Evolutionary conservation across 1,284 basidiomycete species (phyloP).

Genomic region (Microbotryum scabiosae): DNA sequence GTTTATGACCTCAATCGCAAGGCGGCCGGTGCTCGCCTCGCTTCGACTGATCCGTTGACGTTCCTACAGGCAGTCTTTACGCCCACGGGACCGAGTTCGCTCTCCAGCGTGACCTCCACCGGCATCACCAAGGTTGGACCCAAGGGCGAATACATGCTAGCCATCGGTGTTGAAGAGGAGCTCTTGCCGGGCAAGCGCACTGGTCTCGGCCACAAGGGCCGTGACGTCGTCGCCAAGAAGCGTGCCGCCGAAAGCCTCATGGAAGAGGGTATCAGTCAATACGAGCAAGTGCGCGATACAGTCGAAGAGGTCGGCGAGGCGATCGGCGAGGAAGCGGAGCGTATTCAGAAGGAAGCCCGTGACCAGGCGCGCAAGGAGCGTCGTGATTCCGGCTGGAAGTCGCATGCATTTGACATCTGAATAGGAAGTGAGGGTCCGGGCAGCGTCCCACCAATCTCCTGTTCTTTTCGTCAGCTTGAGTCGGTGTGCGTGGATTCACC

Average conservation of each 20-base stretch:
- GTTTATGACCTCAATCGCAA: conserved; percentile 43
- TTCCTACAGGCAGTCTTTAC: conserved; percentile 46
- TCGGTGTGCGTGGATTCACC: too few relatives aligned
- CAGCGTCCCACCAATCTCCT: too few relatives aligned
- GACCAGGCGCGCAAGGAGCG: conserved; percentile 39
- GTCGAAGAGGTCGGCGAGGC: conserved; percentile 34
- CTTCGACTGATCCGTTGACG: conserved; percentile 39
- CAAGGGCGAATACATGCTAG: conserved; percentile 44
- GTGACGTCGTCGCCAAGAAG: conserved; percentile 20
- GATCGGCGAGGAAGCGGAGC: conserved; percentile 38
- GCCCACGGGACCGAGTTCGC: conserved; percentile 24
- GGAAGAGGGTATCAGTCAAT: conserved; percentile 22
- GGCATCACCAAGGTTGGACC: conserved; percentile 44
- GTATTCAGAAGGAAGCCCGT: conserved; percentile 33
- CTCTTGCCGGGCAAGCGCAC: conserved; percentile 41
- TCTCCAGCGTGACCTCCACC: conserved; percentile 31
- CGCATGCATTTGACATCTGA: conserved; percentile 38
- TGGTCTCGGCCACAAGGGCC: conserved; percentile 11
- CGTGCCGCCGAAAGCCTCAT: conserved; percentile 17
- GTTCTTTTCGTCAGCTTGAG: too few relatives aligned
- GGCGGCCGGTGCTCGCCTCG: conserved; percentile 43
- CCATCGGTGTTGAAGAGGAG: conserved; percentile 45
- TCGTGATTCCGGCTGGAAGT: conserved; percentile 42
- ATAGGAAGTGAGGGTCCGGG: too few relatives aligned
- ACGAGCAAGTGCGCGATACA: conserved; percentile 11